Evolutionary conservation across 768 basidiomycete species (phyloP), one percentile per base, ranked within the genome.

Genomic region (Pilatotrama ljubarskyi): DNA sequence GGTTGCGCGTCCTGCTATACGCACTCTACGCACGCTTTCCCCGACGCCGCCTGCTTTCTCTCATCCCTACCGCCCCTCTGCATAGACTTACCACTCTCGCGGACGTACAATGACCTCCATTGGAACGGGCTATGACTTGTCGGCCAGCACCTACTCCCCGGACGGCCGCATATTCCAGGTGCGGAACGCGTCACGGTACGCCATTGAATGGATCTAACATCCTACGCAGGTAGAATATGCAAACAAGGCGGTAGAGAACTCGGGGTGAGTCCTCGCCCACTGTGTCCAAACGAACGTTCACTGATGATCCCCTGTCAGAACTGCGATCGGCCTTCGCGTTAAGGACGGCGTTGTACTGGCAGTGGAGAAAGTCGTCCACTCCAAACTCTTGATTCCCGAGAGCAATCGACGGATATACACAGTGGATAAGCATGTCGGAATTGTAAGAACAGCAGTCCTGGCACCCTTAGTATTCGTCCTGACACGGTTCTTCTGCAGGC

Each of bases 141-240:
- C 92, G 57, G 89, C 93, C 50, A 91, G 88, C 70, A 95, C 92
- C 48, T 95, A 94, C 79, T 94, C 92, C 22, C 96, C 96, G 62
- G 96, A 99, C 77, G 97, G 97, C 26, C 87, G 97, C 65, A 95
- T 99, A 72, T 99, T 99, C 72, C 97, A 99, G 85, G 95, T 93
- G 29, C 24, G 5, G 36, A 29, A 51, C 58, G 64, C 57, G 47
- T 68, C 55, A 17, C 50, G 51, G 40, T 8, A 42, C 20, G 54
- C 26, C 18, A 42, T 32, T 37, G 24, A 11, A 40, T 18, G 36
- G 36, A 18, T 7, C 36, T 49, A 32, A 48, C 47, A 35, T 18
- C 26, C 26, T n/a, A n/a, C 26, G 25, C 65, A 96, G 94, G 90
- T 98, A 73, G 96, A 98, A 78, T 98, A 98, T 69, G 97, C 97